Percentiles rank a stretch among this genome's conserved stretches.
Evolutionary conservation across 768 basidiomycete genomes (phyloP).

Genomic region (Kwoniella dendrophila): DNA sequence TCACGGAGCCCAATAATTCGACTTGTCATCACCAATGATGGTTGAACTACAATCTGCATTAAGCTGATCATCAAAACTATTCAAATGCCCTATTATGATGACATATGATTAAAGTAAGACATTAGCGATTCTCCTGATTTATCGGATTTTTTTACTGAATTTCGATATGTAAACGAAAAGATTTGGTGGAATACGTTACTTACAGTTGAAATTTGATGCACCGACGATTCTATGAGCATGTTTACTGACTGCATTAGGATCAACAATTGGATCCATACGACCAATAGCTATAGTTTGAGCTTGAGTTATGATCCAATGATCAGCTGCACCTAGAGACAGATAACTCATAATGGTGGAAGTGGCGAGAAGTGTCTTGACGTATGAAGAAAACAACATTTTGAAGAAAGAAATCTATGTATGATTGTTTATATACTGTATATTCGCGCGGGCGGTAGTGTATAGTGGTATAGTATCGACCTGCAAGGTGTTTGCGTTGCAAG

Average conservation of each 20-base stretch:
- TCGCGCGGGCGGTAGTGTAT: too few species aligned
- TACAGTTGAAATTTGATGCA: constrained; percentile 45
- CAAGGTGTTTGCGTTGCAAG: background rate
- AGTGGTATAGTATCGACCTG: too few species aligned
- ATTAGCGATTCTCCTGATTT: background rate
- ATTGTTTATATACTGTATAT: constrained; percentile 1
- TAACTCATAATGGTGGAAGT: background rate
- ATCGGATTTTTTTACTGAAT: too few species aligned
- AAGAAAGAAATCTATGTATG: background rate
- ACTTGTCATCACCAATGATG: constrained; percentile 37
- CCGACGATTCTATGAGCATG: constrained; percentile 55
- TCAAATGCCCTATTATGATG: constrained; percentile 18
- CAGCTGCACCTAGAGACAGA: constrained; percentile 6
- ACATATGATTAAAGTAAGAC: background rate
- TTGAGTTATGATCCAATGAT: constrained; percentile 36
- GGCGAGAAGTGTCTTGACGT: background rate
- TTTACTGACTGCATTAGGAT: constrained; percentile 33
- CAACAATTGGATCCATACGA: constrained; percentile 55
- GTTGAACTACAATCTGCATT: constrained; percentile 41
- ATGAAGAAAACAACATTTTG: constrained; percentile 1
- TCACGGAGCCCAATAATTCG: constrained; percentile 51
- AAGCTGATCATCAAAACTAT: constrained; percentile 25
- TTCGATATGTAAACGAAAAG: background rate
- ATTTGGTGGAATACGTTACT: background rate
- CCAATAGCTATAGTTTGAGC: constrained; percentile 31